Evolutionary conservation across 345 rosid species (phyloP).

Genomic region (Geranium brycei): DNA sequence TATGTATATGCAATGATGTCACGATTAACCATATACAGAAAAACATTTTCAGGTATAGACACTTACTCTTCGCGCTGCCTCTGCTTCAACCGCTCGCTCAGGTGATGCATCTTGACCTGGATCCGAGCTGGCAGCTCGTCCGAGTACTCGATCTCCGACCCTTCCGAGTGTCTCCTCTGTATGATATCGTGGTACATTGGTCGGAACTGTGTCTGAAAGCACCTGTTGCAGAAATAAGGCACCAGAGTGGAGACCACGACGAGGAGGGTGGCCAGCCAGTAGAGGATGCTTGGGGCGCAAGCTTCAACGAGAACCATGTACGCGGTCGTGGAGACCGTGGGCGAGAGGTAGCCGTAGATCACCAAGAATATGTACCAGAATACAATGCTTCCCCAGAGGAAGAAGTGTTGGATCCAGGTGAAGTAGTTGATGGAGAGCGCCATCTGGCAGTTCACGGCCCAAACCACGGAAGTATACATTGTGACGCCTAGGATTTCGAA

Average conservation of each 20-base stretch:
- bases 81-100: constrained; percentile 20
- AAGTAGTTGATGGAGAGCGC: constrained; percentile 83
- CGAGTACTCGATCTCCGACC: constrained; percentile 7
- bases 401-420: constrained; percentile 93
- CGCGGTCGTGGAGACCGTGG: constrained; percentile 62
- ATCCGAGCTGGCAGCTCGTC: constrained; percentile 29
- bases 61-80: constrained; percentile 3
- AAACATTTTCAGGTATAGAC: constrained; percentile 11
- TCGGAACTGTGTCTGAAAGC: constrained; percentile 55
- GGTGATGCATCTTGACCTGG: constrained; percentile 33
- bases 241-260: constrained; percentile 51
- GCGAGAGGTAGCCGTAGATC: constrained; percentile 52
- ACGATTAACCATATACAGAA: not conserved
- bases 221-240: constrained; percentile 59
- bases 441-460: constrained; percentile 85
- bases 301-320: constrained; percentile 66
- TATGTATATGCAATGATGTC: too few relatives aligned
- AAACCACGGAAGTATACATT: constrained; percentile 71
- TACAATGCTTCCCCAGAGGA: constrained; percentile 90
- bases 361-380: constrained; percentile 69
- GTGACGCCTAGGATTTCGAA: constrained; percentile 58
- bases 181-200: constrained; percentile 72
- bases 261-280: constrained; percentile 54
- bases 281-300: constrained; percentile 44
- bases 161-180: constrained; percentile 23